These are phyloP conservation scores for Yarrowia phangngaensis DNA, from an alignment of 805 yeast genomes.

Conservation along the genomic window DNA sequence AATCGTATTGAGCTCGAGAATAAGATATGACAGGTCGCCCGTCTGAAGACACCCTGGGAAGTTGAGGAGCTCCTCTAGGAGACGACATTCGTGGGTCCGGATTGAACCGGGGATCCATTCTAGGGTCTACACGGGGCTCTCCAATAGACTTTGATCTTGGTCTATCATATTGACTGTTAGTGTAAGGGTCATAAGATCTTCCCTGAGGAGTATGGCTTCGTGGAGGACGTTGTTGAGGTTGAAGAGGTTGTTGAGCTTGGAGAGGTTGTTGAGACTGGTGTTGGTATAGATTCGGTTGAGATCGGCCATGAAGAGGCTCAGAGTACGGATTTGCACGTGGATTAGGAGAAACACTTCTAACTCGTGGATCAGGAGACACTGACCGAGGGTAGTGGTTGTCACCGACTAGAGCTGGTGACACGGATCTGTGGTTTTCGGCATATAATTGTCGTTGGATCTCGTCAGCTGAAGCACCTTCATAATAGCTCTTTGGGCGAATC, in stretches of 20 bases:
- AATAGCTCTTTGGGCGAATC: slow-evolving; percentile 24
- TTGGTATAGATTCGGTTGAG: slow-evolving; percentile 19
- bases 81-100: slow-evolving; percentile 28
- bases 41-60: slow-evolving; percentile 50
- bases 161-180: slow-evolving; percentile 20
- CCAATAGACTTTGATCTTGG: slow-evolving; percentile 33
- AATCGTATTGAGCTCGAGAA: slow-evolving; percentile 54
- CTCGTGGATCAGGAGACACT: slow-evolving; percentile 15
- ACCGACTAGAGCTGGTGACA: slow-evolving; percentile 15
- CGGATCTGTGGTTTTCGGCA: slow-evolving; percentile 5
- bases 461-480: slow-evolving; percentile 24
- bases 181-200: slow-evolving; percentile 17
- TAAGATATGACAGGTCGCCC: slow-evolving; percentile 54
- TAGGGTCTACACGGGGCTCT: slow-evolving; percentile 26
- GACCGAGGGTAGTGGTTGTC: slow-evolving; percentile 26
- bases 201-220: slow-evolving; percentile 27
- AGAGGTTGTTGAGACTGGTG: neutral
- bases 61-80: slow-evolving; percentile 28
- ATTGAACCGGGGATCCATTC: slow-evolving; percentile 25
- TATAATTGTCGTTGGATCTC: slow-evolving; percentile 21
- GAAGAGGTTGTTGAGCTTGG: neutral
- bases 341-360: slow-evolving; percentile 17
- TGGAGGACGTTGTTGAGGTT: neutral
- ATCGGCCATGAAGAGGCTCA: slow-evolving; percentile 18
- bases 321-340: slow-evolving; percentile 19